These are phyloP conservation scores for Comarum palustre DNA, from an alignment of 306 rosid species.

Conservation along the genomic window DNA sequence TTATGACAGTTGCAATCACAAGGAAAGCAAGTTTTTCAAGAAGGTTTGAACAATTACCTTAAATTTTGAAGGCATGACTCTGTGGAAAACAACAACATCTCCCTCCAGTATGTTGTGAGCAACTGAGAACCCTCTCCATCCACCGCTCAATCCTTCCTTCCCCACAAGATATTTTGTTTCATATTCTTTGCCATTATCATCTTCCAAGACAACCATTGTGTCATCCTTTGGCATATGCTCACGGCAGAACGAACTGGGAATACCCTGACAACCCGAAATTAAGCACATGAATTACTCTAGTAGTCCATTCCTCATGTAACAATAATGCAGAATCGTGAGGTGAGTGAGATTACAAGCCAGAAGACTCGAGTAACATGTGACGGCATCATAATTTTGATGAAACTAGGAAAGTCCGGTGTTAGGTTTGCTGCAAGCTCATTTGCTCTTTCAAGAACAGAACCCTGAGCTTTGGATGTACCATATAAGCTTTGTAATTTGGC, in stretches of 20 bases:
- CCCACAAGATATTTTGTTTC: constrained; percentile 33
- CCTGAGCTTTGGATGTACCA: constrained; percentile 9
- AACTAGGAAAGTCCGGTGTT: constrained; percentile 31
- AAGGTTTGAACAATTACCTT: constrained; percentile 36
- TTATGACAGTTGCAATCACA: not conserved
- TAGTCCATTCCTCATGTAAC: not conserved
- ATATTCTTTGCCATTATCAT: constrained; percentile 32
- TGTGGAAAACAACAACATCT: constrained; percentile 43
- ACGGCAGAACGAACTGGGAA: constrained; percentile 38
- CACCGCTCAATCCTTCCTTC: constrained; percentile 47
- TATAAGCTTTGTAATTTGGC: constrained; percentile 7
- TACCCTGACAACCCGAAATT: constrained; percentile 40
- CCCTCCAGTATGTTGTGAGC: constrained; percentile 36
- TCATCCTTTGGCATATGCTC: constrained; percentile 42
- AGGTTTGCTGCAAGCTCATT: constrained; percentile 35
- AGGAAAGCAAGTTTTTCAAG: not conserved
- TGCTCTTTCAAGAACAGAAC: constrained; percentile 29
- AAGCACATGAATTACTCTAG: constrained; percentile 4
- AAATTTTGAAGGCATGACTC: constrained; percentile 36
- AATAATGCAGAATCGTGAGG: not conserved
- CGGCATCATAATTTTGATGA: constrained; percentile 37
- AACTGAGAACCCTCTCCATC: constrained; percentile 48
- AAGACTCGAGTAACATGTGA: constrained; percentile 50
- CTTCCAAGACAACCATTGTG: constrained; percentile 43
- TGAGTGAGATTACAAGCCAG: constrained; percentile 46